Evolutionary conservation across 306 rosid species (phyloP), one percentile per base, ranked within the genome.

Genomic region (Rosa multiflora): DNA sequence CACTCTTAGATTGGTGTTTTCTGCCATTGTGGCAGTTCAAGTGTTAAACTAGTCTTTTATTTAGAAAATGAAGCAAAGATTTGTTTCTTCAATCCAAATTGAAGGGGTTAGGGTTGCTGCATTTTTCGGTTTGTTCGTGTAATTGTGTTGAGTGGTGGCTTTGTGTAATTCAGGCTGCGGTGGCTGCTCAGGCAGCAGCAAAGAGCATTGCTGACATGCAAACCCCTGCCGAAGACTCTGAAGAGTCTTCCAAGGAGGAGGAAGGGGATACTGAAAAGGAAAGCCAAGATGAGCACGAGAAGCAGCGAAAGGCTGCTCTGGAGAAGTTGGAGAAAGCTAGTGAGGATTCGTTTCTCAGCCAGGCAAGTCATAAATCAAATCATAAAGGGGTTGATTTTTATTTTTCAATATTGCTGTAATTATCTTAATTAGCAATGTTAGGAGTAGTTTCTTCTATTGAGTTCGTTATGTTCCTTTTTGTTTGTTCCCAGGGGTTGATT

Each of bases 311-410:
- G 86, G 84, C 92, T 83, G 96, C 98, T 80, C 70, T 96, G 79
- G 92, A 91, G 23, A 93, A 79, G 82, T 85, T 95, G 88, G 99
- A 91, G 96, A 95, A 93, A 78, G 99, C 97, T 69, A 85, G 99
- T 76, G 97, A 88, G 47, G 97, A 96, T 72, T 86, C 99, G 15
- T 32, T 91, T 18, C 83, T 96, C 78, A 87, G 99, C 78, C 96
- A 96, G 99, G 99, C 87, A 91, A 89, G 92, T 58, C 85, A 17
- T 39, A 5, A 43, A 4, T 21, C n/a, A 21, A 14, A 8, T 15
- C 32, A 15, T 26, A 0, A 63, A 63, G 51, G 53, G 37, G 37
- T 32, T 32, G 37, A 32, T 2, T 32, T 32, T 32, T 32, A 32
- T 32, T 32, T 32, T 2, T 2, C 26, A 32, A 32, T 32, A 32